Percentiles rank a stretch among this genome's conserved stretches.
Evolutionary conservation across 2,329 filamentous ascomycete species (phyloP).

Genomic region (Paecilomyces variotii): DNA sequence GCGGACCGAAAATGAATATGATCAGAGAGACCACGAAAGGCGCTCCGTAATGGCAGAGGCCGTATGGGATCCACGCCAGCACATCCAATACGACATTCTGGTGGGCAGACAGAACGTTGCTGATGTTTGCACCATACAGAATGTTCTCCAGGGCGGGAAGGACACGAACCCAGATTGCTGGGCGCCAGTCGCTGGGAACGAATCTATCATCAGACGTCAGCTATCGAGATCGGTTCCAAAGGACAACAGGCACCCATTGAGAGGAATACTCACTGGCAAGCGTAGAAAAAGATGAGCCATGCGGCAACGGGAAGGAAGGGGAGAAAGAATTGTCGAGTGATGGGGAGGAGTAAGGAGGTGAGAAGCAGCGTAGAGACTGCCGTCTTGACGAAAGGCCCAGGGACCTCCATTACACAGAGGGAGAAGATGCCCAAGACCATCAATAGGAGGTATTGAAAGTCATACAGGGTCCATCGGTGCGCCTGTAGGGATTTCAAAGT

Average conservation of each 20-base stretch:
- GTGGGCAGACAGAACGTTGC: slow-evolving; percentile 89
- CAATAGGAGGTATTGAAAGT: slow-evolving; percentile 75
- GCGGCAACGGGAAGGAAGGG: slow-evolving; percentile 77
- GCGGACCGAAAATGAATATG: slow-evolving; percentile 83
- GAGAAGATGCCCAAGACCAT: slow-evolving; percentile 72
- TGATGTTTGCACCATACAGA: slow-evolving; percentile 88
- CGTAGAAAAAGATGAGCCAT: slow-evolving; percentile 87
- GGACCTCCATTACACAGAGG: slow-evolving; percentile 68
- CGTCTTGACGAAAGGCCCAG: slow-evolving; percentile 72
- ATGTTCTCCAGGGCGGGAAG: slow-evolving; percentile 93
- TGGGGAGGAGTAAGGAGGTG: slow-evolving; percentile 66
- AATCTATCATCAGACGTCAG: slow-evolving; percentile 51
- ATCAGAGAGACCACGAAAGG: slow-evolving; percentile 69
- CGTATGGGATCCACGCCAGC: slow-evolving; percentile 88
- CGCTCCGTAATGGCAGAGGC: slow-evolving; percentile 79
- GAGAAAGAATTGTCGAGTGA: slow-evolving; percentile 84
- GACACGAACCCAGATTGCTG: slow-evolving; percentile 91
- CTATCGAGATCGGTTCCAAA: neutral
- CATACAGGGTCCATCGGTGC: slow-evolving; percentile 73
- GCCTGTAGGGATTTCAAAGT: slow-evolving; percentile 66
- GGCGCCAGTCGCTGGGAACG: slow-evolving; percentile 79
- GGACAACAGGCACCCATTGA: neutral
- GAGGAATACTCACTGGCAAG: slow-evolving; percentile 65
- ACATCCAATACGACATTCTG: slow-evolving; percentile 76
- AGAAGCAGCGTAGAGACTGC: slow-evolving; percentile 59